These are phyloP conservation scores for Microthyrium microscopicum DNA, from an alignment of 2,329 filamentous ascomycete species.

Conservation along the genomic window DNA sequence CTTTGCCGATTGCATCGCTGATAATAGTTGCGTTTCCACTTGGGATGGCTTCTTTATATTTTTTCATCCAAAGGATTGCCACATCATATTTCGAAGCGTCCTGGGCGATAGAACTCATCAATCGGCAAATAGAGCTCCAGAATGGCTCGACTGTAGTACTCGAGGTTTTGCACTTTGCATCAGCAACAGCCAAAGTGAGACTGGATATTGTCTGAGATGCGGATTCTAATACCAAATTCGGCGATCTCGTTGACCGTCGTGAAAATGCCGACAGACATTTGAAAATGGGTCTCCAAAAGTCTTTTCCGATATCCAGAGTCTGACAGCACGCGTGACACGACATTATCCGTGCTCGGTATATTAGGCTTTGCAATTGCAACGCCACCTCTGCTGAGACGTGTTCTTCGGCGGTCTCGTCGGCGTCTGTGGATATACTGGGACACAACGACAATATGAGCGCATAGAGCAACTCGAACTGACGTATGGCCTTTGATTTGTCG, in stretches of 20 bases:
- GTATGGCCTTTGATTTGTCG: slow-evolving; percentile 38
- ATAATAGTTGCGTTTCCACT: neutral
- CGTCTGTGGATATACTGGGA: slow-evolving; percentile 47
- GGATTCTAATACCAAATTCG: slow-evolving; percentile 20
- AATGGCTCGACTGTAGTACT: neutral
- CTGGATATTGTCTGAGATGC: neutral
- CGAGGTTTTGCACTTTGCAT: neutral
- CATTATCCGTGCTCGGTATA: slow-evolving; percentile 41
- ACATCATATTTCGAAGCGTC: slow-evolving; percentile 1
- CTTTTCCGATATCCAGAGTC: slow-evolving; percentile 25
- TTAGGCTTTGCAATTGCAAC: slow-evolving; percentile 47
- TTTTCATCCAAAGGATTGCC: slow-evolving; percentile 2
- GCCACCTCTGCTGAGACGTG: slow-evolving; percentile 40
- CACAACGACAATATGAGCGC: slow-evolving; percentile 49
- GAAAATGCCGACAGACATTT: slow-evolving; percentile 46
- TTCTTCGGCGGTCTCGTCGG: slow-evolving; percentile 40
- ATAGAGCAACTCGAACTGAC: slow-evolving; percentile 50
- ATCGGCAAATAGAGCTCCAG: neutral
- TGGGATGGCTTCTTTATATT: neutral
- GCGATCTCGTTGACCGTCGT: slow-evolving; percentile 29
- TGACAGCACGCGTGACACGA: slow-evolving; percentile 52
- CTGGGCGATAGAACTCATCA: slow-evolving; percentile 3
- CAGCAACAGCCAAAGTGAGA: neutral
- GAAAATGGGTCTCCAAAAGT: slow-evolving; percentile 47
- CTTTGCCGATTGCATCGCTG: neutral